phyloP scores from a whole-genome alignment of 441 rosid genomes.

The Lepidium campestre region DNA sequence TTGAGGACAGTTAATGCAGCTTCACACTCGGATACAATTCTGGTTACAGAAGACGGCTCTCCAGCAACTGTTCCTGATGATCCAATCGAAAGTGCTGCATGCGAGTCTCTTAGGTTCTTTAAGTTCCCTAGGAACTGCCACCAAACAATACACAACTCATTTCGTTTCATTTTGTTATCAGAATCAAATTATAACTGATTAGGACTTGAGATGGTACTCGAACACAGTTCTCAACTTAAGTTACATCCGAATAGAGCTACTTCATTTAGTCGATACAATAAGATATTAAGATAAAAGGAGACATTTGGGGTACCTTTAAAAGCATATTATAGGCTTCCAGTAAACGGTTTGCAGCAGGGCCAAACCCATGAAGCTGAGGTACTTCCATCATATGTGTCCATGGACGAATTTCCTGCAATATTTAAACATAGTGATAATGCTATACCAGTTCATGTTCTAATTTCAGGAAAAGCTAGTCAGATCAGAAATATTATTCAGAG shows the following conservation, averaged over 20 bases:
- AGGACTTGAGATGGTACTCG: background rate
- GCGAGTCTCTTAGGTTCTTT: constrained; percentile 92
- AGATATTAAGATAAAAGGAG: background rate
- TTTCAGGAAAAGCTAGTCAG: background rate
- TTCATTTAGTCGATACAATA: background rate
- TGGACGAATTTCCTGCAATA: constrained; percentile 81
- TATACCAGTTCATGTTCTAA: background rate
- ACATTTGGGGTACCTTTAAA: constrained; percentile 53
- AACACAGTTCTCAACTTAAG: background rate
- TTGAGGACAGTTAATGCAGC: constrained; percentile 83
- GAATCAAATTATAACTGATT: background rate
- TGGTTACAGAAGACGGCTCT: constrained; percentile 78
- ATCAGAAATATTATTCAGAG: background rate
- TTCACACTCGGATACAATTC: constrained; percentile 91
- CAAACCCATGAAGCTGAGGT: constrained; percentile 99
- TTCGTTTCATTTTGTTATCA: background rate
- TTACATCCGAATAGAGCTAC: background rate
- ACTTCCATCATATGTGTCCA: constrained; percentile 99
- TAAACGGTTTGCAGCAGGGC: constrained; percentile 96
- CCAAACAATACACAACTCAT: constrained; percentile 6
- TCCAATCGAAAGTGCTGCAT: constrained; percentile 89
- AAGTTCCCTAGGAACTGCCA: constrained; percentile 86
- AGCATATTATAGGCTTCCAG: constrained; percentile 98
- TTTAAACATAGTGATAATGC: background rate
- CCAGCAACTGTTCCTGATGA: constrained; percentile 75